A percentile compares a stretch with the other conserved stretches of the same genome.
Evolutionary conservation across 768 basidiomycete species (phyloP).

Genomic region (Tremella mesenterica): DNA sequence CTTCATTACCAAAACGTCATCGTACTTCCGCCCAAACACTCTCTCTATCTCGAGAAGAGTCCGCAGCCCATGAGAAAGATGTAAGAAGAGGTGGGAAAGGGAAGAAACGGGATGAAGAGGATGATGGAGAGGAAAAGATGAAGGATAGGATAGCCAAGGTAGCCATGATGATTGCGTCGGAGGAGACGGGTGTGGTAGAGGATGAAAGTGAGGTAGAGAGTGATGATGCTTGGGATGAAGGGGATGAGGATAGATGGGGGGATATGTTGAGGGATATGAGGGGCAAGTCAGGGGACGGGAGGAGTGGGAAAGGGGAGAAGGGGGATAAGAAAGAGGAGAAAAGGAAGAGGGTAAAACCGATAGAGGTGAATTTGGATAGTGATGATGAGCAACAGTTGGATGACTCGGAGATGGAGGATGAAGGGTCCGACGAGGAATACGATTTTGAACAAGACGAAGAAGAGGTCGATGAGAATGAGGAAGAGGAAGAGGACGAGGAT

Average conservation of each 20-base stretch:
- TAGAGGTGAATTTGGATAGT: conserved; percentile 46
- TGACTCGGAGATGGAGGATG: conserved; percentile 3
- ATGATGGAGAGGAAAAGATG: conserved; percentile 44
- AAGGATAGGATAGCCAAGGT: conserved; percentile 38
- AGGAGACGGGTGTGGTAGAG: conserved; percentile 30
- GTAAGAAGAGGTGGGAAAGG: conserved; percentile 2
- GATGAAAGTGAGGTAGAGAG: conserved; percentile 44
- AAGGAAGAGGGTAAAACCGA: conserved; percentile 35
- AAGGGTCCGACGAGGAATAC: conserved; percentile 14
- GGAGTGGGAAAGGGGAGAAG: conserved; percentile 17
- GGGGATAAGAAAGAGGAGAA: conserved; percentile 33
- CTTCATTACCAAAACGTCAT: conserved; percentile 31
- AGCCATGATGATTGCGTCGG: conserved; percentile 42
- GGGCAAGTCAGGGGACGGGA: no score
- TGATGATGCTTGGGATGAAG: conserved; percentile 46
- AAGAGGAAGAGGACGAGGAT: conserved; percentile 18
- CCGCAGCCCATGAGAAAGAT: conserved; percentile 8
- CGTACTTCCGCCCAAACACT: conserved; percentile 25
- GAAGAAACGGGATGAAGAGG: conserved; percentile 27
- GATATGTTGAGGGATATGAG: conserved; percentile 40
- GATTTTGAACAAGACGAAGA: conserved; percentile 16
- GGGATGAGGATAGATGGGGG: conserved; percentile 44
- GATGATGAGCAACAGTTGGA: conserved; percentile 49
- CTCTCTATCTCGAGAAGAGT: conserved; percentile 25
- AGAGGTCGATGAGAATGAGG: conserved; percentile 23